Conservation (phyloP, 441 rosid species). For the Pelargonium exstipulatum region DNA sequence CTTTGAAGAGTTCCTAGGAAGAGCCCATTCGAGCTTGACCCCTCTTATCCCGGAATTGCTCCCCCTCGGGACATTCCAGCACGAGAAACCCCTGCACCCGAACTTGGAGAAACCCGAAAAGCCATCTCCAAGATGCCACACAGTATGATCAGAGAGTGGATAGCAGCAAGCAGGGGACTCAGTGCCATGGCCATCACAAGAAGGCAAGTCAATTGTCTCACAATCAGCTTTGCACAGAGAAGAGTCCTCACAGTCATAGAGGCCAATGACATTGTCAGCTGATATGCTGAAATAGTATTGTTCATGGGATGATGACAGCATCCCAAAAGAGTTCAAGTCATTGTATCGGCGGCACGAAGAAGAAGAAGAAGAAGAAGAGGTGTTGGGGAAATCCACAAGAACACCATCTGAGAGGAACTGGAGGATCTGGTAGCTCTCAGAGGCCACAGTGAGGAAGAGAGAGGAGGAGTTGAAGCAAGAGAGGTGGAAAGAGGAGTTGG, state of each 20-base stretch:
- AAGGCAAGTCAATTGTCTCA: constrained; percentile 53
- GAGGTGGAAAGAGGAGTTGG: constrained; percentile 39
- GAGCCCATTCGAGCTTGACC: constrained; percentile 77
- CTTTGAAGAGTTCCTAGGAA: constrained; percentile 47
- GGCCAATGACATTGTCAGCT: constrained; percentile 53
- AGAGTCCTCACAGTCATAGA: constrained; percentile 81
- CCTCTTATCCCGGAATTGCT: constrained; percentile 55
- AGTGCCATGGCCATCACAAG: constrained; percentile 48
- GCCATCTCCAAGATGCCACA: constrained; percentile 54
- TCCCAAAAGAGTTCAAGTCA: constrained; percentile 46
- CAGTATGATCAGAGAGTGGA: constrained; percentile 64
- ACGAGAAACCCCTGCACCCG: constrained; percentile 81
- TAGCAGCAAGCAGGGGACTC: constrained; percentile 72
- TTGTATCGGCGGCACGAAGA: constrained; percentile 48
- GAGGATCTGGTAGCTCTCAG: constrained; percentile 40
- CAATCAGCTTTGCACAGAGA: constrained; percentile 66
- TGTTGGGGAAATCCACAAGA: constrained; percentile 56
- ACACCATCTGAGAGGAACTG: constrained; percentile 66
- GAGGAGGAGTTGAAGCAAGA: constrained; percentile 58
- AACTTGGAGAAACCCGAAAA: constrained; percentile 60
- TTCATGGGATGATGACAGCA: constrained; percentile 22
- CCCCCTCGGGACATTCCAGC: constrained; percentile 65
- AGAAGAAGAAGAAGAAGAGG: constrained; percentile 28
- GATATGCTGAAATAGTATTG: constrained; percentile 53
- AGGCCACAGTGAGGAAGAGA: constrained; percentile 47